Percentiles rank a stretch among this genome's conserved stretches.
These are phyloP conservation scores for Aquilaria agallochum DNA, from an alignment of 441 rosid genomes.

Conservation along the genomic window DNA sequence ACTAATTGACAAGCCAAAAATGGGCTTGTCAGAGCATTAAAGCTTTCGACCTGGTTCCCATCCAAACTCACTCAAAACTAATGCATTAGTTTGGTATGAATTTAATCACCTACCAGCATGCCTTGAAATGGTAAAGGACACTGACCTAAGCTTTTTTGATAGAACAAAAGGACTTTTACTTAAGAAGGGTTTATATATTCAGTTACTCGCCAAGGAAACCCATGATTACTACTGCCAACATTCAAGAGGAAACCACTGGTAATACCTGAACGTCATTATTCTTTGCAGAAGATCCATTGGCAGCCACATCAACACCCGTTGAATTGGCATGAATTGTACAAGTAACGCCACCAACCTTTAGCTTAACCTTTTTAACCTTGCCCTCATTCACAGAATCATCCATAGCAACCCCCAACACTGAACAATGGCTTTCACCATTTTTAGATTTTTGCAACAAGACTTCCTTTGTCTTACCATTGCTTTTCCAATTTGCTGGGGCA, in stretches of 20 bases:
- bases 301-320: slow-evolving; percentile 39
- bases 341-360: slow-evolving; percentile 60
- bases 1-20: too few relatives aligned
- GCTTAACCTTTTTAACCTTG: slow-evolving; percentile 65
- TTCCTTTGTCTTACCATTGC: slow-evolving; percentile 23
- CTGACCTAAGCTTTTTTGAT: too few relatives aligned
- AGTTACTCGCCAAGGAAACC: background rate
- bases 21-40: too few relatives aligned
- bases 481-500: slow-evolving; percentile 74
- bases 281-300: slow-evolving; percentile 38
- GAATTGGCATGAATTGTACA: slow-evolving; percentile 51
- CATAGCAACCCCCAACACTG: slow-evolving; percentile 28
- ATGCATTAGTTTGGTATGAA: too few relatives aligned
- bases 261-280: slow-evolving; percentile 53
- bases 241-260: slow-evolving; percentile 6
- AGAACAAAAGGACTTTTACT: too few relatives aligned
- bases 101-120: too few relatives aligned
- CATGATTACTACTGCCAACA: slow-evolving; percentile 1
- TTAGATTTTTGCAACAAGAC: slow-evolving; percentile 18
- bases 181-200: too few relatives aligned
- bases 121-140: too few relatives aligned
- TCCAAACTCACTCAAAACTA: too few relatives aligned
- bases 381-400: slow-evolving; percentile 38
- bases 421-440: slow-evolving; percentile 44
- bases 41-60: too few relatives aligned